phyloP scores from a whole-genome alignment of 1,139 yeast genomes.

The Arxiozyma slooffiae region DNA sequence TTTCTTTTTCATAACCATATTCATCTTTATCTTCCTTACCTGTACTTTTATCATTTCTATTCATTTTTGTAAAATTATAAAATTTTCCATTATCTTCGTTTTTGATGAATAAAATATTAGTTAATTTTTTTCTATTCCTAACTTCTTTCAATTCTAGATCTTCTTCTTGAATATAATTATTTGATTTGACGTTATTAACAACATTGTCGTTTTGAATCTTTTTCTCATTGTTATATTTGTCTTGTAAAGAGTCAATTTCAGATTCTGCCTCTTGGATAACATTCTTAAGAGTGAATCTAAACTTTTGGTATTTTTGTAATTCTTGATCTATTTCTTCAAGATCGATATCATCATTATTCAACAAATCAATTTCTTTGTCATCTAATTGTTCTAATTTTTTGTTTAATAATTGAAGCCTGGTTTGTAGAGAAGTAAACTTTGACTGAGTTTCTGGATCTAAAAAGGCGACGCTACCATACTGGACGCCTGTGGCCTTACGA shows the following conservation, averaged over 20 bases:
- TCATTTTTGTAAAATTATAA: no score
- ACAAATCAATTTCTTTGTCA: not conserved
- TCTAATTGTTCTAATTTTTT: not conserved
- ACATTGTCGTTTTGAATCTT: not conserved
- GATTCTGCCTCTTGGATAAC: not conserved
- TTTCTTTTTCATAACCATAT: not conserved
- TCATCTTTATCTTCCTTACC: no score
- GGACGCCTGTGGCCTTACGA: not conserved
- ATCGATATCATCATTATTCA: not conserved
- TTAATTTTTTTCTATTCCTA: not conserved
- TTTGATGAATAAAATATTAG: not conserved
- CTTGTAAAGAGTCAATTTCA: not conserved
- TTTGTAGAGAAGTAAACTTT: not conserved
- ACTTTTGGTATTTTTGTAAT: not conserved
- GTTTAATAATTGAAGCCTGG: not conserved
- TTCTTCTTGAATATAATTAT: not conserved
- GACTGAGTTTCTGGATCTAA: not conserved
- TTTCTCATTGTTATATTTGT: no score
- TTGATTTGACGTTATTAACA: not conserved
- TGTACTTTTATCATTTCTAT: no score
- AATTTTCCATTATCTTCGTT: not conserved
- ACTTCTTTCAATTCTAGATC: not conserved
- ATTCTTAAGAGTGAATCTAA: not conserved
- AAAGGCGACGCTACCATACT: not conserved
- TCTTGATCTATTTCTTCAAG: not conserved